Base-by-base conservation (phyloP, 148 eudicot genomes). In the Vaccinium corymbosum region DNA sequence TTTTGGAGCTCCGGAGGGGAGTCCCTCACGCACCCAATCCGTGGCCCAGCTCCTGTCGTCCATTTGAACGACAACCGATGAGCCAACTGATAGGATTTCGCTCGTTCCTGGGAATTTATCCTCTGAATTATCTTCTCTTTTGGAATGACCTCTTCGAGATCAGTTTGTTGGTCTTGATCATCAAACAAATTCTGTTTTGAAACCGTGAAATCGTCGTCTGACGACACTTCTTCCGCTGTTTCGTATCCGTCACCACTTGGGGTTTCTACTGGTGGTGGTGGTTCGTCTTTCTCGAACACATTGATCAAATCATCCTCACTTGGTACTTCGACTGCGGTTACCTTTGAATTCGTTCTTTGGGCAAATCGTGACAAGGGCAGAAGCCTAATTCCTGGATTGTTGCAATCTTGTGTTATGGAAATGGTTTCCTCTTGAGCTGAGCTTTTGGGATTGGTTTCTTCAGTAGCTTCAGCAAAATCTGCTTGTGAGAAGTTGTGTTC, bases 1-100 rank as follows among this genome's bases (percentile, higher is more conserved):
- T 82, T 90, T 81, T 92, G 98, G 22, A 94, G 85, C 83, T 94
- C 95, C 35, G 91, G 62, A 10, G 97, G 98, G 86, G 93, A 93
- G 84, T 94, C 98, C 76, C 97, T 81, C 14, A 93, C 98, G 80
- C 98, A 94, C 2, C 97, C 92, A 27, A 94, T 94, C 35, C 98
- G 88, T 6, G 98, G 95, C 0, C 98, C 97, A 15, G 89, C 70
- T 55, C 95, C 95, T 14, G 94, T 92, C 71, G 91, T 86, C 98
- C 98, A 94, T 81, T 92, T 94, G 90, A 93, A 90, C 1, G 98
- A 93, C 89, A 94, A 84, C 17, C 87, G 94, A 74, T 87, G 89
- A 29, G 93, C 86, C 74, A 92, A 77, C 81, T 83, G 76, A 87
- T 87, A 92, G 81, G 71, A 27, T 70, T 53, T 80, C 66, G 20